Evolutionary conservation across 352 stramenopile genomes (phyloP), one percentile per base, ranked within the genome.

Genomic region (Phytopythium chamaehyphon): DNA sequence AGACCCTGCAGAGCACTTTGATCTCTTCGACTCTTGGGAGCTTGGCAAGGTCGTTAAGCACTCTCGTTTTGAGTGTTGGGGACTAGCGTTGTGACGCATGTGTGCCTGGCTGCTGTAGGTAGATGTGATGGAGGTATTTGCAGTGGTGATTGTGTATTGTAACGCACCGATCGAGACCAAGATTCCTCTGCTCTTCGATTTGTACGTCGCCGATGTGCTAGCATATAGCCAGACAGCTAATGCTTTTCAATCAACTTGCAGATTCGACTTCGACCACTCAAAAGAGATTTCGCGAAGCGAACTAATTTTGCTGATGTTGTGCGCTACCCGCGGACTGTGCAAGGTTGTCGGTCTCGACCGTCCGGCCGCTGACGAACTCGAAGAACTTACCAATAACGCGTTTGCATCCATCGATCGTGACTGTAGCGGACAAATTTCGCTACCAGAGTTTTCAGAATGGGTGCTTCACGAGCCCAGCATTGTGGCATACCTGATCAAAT

Each of bases 211-310:
- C n/a, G n/a, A n/a, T n/a, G n/a, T n/a, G n/a, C n/a, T n/a, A n/a
- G n/a, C n/a, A n/a, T n/a, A n/a, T n/a, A n/a, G n/a, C n/a, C n/a
- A n/a, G n/a, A n/a, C n/a, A n/a, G n/a, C n/a, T n/a, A n/a, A n/a
- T n/a, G n/a, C n/a, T n/a, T n/a, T n/a, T n/a, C n/a, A n/a, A n/a
- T 19, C 16, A 3, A 7, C n/a, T 38, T 18, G 7, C 19, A 84
- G 73, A 3, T 91, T 91, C 59, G 81, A 91, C 58, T 91, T 91
- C 46, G 76, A 89, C 31, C 71, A 89, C 21, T 89, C 77, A 36
- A 59, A 78, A 8, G 69, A 78, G 39, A 89, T 91, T 16, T 89
- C 76, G 0, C 59, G 78, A 42, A 59, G 66, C 33, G 81, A 91
- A 36, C 58, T 91, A 6, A 71, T 89, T 10, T 59, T 91, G 11